Evolutionary conservation across 306 rosid species (phyloP).

Genomic region (Ochetophila trinervis): DNA sequence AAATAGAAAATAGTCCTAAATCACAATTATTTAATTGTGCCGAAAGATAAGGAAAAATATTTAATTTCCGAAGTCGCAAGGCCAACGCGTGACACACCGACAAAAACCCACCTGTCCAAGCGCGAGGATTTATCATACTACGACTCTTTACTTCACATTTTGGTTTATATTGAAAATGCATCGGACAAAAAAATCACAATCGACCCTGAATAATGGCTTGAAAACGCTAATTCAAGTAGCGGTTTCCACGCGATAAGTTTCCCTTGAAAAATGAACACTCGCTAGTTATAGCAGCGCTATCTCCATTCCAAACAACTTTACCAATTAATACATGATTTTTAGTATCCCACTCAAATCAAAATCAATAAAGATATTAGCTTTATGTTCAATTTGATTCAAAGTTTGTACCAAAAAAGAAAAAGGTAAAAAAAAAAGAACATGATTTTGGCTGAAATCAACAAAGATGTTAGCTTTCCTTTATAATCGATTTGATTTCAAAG

Average conservation of each 20-base stretch:
- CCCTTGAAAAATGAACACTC: no score
- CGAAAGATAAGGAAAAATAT: not conserved
- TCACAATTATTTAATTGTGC: not conserved
- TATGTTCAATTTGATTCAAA: no score
- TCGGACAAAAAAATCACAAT: not conserved
- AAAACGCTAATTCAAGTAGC: not conserved
- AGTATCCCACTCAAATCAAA: no score
- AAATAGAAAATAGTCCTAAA: not conserved
- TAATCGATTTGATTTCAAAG: not conserved
- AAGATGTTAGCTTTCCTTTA: not conserved
- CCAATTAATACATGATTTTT: no score
- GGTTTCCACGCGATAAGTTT: not conserved
- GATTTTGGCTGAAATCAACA: not conserved
- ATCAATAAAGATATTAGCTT: no score
- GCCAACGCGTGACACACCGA: conserved; percentile 3
- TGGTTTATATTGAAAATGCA: not conserved
- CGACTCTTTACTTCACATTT: not conserved
- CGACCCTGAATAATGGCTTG: not conserved
- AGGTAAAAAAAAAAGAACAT: not conserved
- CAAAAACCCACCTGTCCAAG: not conserved
- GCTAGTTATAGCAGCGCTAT: no score
- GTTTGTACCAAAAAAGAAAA: not conserved
- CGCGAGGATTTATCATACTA: no score
- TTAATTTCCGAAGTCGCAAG: not conserved
- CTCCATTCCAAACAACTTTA: no score